Evolutionary conservation across 2,329 filamentous ascomycete genomes (phyloP), one percentile per base, ranked within the genome.

Genomic region (Ramichloridium luteum): DNA sequence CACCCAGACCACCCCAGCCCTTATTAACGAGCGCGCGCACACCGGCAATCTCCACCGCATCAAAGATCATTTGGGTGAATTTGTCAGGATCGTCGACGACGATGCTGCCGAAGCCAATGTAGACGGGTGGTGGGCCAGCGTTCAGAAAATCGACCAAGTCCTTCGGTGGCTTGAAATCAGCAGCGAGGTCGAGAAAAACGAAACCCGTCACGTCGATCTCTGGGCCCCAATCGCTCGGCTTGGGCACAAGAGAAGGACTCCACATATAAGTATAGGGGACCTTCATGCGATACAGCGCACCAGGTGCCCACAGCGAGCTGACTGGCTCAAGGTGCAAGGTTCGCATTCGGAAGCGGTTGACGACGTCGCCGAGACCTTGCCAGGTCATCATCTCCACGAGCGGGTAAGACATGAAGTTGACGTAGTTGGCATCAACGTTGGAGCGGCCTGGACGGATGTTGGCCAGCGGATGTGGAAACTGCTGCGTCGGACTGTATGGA

Each of bases 401-500:
- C 0, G 79, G 75, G 49, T 86, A 90, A 2, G 73, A 79, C 52
- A 88, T 82, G 49, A 82, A 84, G 54, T 88, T 90, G 9, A 77
- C 74, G 49, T 82, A 81, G 13, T 72, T 73, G 1, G 70, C 65
- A 45, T 85, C 78, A 6, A 83, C 70, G 41, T 83, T 82, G 11
- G 69, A 74, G 38, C 68, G 69, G 10, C 42, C 36, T 3, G 47
- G 40, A 48, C 77, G 80, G 54, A 88, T 77, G 48, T 74, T 83
- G 6, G 80, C 80, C 30, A 88, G 54, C 0, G 82, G 81, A 50
- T 88, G 81, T 0, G 80, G 79, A 41, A 88, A 88, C 0, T 72
- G 67, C 34, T 75, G 68, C 0, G 81, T 86, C 0, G 80, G 79
- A 0, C 74, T 80, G 47, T 82, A 86, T 0, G 81, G 81, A 35